These are phyloP conservation scores for Syzygium malaccense DNA, from an alignment of 441 rosid genomes.

Conservation along the genomic window DNA sequence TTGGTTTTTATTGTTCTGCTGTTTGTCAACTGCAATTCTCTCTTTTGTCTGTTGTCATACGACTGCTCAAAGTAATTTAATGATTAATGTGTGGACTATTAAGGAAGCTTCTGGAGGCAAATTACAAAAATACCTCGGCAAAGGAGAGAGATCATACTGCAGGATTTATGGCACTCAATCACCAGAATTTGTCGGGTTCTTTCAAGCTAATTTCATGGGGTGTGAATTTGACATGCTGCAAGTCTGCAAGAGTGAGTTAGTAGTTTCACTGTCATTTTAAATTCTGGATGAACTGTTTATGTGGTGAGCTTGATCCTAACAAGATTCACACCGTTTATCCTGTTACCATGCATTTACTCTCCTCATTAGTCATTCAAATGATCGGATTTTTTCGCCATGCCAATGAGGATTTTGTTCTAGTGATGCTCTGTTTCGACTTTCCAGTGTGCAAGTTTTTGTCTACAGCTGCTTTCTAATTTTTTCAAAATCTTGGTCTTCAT, in stretches of 20 bases:
- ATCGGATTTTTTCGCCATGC: neutral
- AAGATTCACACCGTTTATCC: neutral
- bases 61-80: no score
- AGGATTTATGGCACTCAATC: no score
- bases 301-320: neutral
- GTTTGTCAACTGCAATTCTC: no score
- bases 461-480: neutral
- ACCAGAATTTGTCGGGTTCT: no score
- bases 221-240: neutral
- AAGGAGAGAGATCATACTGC: no score
- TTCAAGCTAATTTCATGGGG: no score
- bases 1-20: no score
- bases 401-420: neutral
- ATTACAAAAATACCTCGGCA: no score
- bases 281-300: neutral
- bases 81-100: no score
- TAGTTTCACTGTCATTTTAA: neutral
- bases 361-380: neutral
- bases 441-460: neutral
- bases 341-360: rapidly evolving
- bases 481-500: neutral
- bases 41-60: no score
- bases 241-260: neutral
- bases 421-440: neutral
- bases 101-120: no score